Percentiles rank a stretch among this genome's conserved stretches.
phyloP scores from a whole-genome alignment of 306 rosid species.

The Argentina anserina region DNA sequence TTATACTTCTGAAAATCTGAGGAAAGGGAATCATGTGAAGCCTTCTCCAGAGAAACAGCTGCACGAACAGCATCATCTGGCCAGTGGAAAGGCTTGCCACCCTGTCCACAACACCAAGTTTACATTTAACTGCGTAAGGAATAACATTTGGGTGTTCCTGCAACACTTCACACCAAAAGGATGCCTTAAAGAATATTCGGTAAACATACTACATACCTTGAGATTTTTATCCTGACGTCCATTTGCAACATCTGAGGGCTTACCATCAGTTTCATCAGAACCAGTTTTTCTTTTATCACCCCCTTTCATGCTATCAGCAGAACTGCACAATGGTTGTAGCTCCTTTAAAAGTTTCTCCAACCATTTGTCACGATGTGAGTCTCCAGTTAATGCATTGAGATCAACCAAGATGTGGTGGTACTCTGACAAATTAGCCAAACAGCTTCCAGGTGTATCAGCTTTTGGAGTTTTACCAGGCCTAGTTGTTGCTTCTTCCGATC shows the following conservation, averaged over 20 bases:
- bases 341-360: constrained; percentile 71
- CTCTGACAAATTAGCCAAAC: constrained; percentile 48
- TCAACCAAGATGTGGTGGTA: constrained; percentile 43
- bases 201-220: constrained; percentile 47
- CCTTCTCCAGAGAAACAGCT: constrained; percentile 72
- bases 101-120: constrained; percentile 37
- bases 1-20: constrained; percentile 79
- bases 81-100: constrained; percentile 61
- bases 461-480: constrained; percentile 52
- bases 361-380: constrained; percentile 81
- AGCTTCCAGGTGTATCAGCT: constrained; percentile 74
- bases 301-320: constrained; percentile 33
- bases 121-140: not conserved
- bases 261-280: constrained; percentile 38
- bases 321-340: constrained; percentile 50
- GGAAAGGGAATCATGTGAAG: constrained; percentile 58
- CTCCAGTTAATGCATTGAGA: constrained; percentile 62
- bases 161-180: not conserved
- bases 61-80: constrained; percentile 84
- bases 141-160: not conserved
- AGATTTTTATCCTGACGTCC: constrained; percentile 39
- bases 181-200: not conserved
- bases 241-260: constrained; percentile 30
- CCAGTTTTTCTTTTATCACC: constrained; percentile 45
- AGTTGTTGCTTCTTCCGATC: constrained; percentile 54